These are phyloP conservation scores for Calcarisporium arbuscula DNA, from an alignment of 2,329 filamentous ascomycete genomes.

Conservation along the genomic window DNA sequence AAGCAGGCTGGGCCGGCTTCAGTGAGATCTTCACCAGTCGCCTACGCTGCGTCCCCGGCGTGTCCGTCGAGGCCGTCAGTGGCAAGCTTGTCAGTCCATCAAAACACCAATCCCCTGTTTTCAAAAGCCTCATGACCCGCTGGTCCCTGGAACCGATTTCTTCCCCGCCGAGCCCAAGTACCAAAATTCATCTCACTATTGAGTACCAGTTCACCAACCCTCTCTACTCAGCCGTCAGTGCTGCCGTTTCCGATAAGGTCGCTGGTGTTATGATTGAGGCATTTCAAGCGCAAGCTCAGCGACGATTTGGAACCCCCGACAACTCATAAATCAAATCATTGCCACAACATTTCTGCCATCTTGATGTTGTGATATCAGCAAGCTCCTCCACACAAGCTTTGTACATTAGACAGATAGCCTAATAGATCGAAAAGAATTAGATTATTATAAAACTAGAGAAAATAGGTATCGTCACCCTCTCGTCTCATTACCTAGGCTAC, in stretches of 20 bases:
- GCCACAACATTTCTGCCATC: too few relatives aligned
- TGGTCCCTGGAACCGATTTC: slow-evolving; percentile 56
- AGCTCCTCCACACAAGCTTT: too few relatives aligned
- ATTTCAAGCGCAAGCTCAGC: slow-evolving; percentile 74
- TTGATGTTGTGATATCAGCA: too few relatives aligned
- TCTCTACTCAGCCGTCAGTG: slow-evolving; percentile 77
- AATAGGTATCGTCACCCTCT: too few relatives aligned
- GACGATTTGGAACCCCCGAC: too few relatives aligned
- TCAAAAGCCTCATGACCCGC: slow-evolving; percentile 62
- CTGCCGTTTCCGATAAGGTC: slow-evolving; percentile 75
- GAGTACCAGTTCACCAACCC: slow-evolving; percentile 83
- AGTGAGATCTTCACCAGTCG: slow-evolving; percentile 77
- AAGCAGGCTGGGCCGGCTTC: slow-evolving; percentile 78
- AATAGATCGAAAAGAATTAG: too few relatives aligned
- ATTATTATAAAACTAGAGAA: too few relatives aligned
- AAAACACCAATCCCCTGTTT: slow-evolving; percentile 41
- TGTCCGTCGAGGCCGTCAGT: slow-evolving; percentile 70
- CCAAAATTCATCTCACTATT: slow-evolving; percentile 70
- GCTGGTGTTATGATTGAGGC: slow-evolving; percentile 86
- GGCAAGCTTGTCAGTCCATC: slow-evolving; percentile 46
- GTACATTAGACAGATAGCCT: too few relatives aligned
- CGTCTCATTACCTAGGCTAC: too few relatives aligned
- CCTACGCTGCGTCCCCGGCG: slow-evolving; percentile 68
- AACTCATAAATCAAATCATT: too few relatives aligned
- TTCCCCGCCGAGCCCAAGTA: slow-evolving; percentile 30